Percentiles rank a stretch among this genome's conserved stretches.
phyloP scores from a whole-genome alignment of 2,329 filamentous ascomycete genomes.

The Curvularia hawaiiensis region DNA sequence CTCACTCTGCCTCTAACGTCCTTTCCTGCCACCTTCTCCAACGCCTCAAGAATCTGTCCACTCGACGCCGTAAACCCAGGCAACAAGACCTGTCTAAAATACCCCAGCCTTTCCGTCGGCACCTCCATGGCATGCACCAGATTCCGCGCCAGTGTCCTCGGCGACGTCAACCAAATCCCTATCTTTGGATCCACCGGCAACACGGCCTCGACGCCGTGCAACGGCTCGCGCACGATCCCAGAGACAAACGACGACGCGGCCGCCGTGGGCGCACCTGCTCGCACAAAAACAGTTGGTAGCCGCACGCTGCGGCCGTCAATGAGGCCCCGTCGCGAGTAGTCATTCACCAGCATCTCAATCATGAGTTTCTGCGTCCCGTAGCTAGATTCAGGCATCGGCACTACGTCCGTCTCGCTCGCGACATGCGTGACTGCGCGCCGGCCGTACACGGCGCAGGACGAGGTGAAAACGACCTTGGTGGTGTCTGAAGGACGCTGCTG shows the following conservation, averaged over 20 bases:
- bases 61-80: slow-evolving; percentile 62
- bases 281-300: slow-evolving; percentile 66
- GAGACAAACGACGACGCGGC: slow-evolving; percentile 69
- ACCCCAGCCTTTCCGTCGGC: slow-evolving; percentile 56
- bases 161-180: slow-evolving; percentile 63
- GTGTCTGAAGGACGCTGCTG: slow-evolving; percentile 57
- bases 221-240: slow-evolving; percentile 68
- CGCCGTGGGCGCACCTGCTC: slow-evolving; percentile 63
- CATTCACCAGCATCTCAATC: slow-evolving; percentile 66
- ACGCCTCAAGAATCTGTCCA: slow-evolving; percentile 61
- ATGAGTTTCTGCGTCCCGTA: slow-evolving; percentile 69
- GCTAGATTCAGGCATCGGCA: slow-evolving; percentile 66
- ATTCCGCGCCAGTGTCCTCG: slow-evolving; percentile 60
- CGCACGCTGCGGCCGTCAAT: slow-evolving; percentile 64
- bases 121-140: slow-evolving; percentile 58
- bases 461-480: slow-evolving; percentile 63
- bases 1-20: slow-evolving; percentile 57
- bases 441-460: slow-evolving; percentile 68
- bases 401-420: slow-evolving; percentile 47
- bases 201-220: slow-evolving; percentile 58
- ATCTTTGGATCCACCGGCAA: slow-evolving; percentile 59
- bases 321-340: slow-evolving; percentile 64
- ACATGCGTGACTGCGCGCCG: slow-evolving; percentile 57
- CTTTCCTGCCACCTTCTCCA: slow-evolving; percentile 61
- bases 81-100: slow-evolving; percentile 58